These are phyloP conservation scores for Thelonectria blattea DNA, from an alignment of 2,329 filamentous ascomycete genomes.

Conservation along the genomic window DNA sequence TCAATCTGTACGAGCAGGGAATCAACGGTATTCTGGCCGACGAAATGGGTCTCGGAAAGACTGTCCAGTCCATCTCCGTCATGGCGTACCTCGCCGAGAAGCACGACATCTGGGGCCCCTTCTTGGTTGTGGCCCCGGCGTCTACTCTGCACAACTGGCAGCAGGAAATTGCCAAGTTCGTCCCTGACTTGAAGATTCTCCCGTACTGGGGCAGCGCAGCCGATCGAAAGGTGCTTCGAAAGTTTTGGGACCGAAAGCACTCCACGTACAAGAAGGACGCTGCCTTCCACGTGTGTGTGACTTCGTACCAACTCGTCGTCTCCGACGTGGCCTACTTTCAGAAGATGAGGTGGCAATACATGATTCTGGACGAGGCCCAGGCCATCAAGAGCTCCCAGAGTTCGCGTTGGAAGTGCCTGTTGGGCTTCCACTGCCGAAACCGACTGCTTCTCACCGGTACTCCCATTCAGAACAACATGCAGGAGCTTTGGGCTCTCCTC, in stretches of 20 bases:
- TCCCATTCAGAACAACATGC: slow-evolving; percentile 99
- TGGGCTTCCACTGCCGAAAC: slow-evolving; percentile 95
- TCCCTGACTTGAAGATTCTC: slow-evolving; percentile 91
- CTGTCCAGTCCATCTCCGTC: slow-evolving; percentile 97
- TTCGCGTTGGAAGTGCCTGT: slow-evolving; percentile 93
- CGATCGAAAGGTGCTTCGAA: slow-evolving; percentile 93
- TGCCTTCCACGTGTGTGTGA: slow-evolving; percentile 94
- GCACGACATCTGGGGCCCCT: slow-evolving; percentile 98
- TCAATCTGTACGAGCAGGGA: slow-evolving; percentile 98
- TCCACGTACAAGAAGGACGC: slow-evolving; percentile 93
- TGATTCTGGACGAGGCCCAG: slow-evolving; percentile 98
- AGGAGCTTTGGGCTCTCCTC: slow-evolving; percentile 94
- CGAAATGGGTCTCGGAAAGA: slow-evolving; percentile 99
- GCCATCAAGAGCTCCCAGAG: slow-evolving; percentile 98
- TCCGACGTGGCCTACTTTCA: slow-evolving; percentile 97
- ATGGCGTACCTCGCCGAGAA: slow-evolving; percentile 98
- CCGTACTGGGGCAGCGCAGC: slow-evolving; percentile 97
- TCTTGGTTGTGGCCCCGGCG: slow-evolving; percentile 93
- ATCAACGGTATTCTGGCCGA: slow-evolving; percentile 99
- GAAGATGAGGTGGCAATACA: slow-evolving; percentile 99
- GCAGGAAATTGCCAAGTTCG: slow-evolving; percentile 94
- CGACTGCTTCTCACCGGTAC: slow-evolving; percentile 92
- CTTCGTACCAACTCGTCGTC: slow-evolving; percentile 96
- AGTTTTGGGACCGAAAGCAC: slow-evolving; percentile 99
- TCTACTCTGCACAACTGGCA: slow-evolving; percentile 99